Conservation (phyloP, 2,329 filamentous ascomycete species). For the Penicillium paneum region DNA sequence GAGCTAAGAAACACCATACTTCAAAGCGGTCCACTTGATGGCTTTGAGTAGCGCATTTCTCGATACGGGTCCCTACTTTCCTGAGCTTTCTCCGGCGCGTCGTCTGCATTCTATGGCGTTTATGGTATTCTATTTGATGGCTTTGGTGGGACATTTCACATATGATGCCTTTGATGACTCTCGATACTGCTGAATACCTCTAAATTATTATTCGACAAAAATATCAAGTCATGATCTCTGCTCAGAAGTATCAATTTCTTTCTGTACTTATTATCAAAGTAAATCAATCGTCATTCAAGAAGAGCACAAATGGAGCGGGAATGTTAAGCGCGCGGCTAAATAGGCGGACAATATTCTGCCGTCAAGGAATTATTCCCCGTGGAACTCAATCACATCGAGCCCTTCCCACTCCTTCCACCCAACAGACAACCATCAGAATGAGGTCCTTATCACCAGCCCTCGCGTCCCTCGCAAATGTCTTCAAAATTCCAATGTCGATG, state of each 20-base stretch:
- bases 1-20: slow-evolving; percentile 36
- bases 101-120: slow-evolving; percentile 23
- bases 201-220: not conserved
- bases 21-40: slow-evolving; percentile 15
- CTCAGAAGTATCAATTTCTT: not conserved
- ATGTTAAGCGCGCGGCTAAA: slow-evolving; percentile 24
- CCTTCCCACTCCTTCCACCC: slow-evolving; percentile 17
- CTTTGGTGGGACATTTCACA: slow-evolving; percentile 10
- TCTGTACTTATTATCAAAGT: not conserved
- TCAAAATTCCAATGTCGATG: slow-evolving; percentile 42
- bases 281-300: too few species aligned
- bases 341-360: slow-evolving; percentile 24
- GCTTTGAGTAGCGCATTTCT: not conserved
- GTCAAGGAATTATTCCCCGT: slow-evolving; percentile 25
- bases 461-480: slow-evolving; percentile 45
- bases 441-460: slow-evolving; percentile 41
- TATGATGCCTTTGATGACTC: slow-evolving; percentile 18
- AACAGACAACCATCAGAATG: slow-evolving; percentile 27
- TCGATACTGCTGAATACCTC: not conserved
- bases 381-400: slow-evolving; percentile 12
- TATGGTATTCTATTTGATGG: slow-evolving; percentile 7
- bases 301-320: not conserved
- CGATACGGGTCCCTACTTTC: not conserved
- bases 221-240: not conserved
- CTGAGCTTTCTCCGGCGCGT: slow-evolving; percentile 2